Evolutionary conservation across 345 rosid species (phyloP), one percentile per base, ranked within the genome.

Genomic region (Draba incana): DNA sequence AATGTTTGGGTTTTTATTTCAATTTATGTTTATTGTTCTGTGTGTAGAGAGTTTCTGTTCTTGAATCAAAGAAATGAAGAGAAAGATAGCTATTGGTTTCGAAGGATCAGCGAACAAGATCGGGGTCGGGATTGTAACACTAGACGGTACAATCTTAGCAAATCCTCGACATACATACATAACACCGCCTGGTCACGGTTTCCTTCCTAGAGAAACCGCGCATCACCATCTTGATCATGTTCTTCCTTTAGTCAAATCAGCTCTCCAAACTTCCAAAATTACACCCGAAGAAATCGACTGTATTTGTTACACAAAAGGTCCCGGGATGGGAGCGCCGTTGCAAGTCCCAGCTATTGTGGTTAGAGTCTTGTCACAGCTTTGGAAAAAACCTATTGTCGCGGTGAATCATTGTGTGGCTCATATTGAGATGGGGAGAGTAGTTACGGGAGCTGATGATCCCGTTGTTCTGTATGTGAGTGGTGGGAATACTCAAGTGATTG

Each of bases 341-440:
- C 98, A 92, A 31, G 96, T 95, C 1, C 67, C 97, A 12, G 91
- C 94, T 5, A 44, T 86, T 44, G 98, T 92, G 6, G 79, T 92
- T 31, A 78, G 97, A 57, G 87, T 89, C 35, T 85, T 95, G 70
- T 92, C 99, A 1, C 85, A 78, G 70, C 74, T 89, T n/a, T 95
- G 99, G 98, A 89, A 88, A 75, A 92, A 88, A 72, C 94, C 98
- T 0, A 77, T 92, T 76, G 89, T 89, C 42, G 97, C 84, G 0
- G 97, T 92, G 57, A 95, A 95, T 70, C 99, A 95, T 43, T 95
- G 99, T 27, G 99, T 95, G 57, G 99, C 98, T 0, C 99, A 94
- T 69, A 92, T 92, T 54, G 99, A 95, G 84, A 95, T 95, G 98
- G 98, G 96, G 33, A 81, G 98, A 81, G 79, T 95, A 39, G 97